Base-by-base conservation (phyloP, 2,329 filamentous ascomycete species). In the Penicillium sp. region DNA sequence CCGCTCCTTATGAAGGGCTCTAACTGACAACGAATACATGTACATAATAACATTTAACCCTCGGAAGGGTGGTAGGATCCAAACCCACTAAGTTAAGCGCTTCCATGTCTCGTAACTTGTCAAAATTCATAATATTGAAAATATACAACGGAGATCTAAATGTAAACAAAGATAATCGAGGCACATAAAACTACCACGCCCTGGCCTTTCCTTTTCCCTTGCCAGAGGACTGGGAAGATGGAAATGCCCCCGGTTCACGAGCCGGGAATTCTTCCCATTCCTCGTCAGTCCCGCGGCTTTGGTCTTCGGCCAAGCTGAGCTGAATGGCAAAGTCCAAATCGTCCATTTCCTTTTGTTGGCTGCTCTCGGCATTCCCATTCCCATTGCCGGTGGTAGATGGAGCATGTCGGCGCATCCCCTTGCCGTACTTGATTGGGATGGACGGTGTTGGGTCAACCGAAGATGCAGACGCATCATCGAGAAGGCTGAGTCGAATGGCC, bases 261-360 rank as follows among this genome's bases (percentile, higher is more conserved):
- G 54, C 52, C 5, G 68, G 69, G 13, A 68, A 71, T 29, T 70
- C 66, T n/a, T 68, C 65, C 40, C 53, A 53, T 20, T 62, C 58
- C 23, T 61, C 42, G 5, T 42, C 47, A 7, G 39, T 44, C 24
- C 56, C 66, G 39, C 72, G 68, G 61, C 78, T 79, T 61, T 78
- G 71, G 57, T 81, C 77, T 59, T 84, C 81, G 0, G 76, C 81
- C 43, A 84, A 70, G 63, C 82, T 85, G 24, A 85, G 63, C 63
- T 82, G 81, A 53, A 84, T 67, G 0, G 82, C 82, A 62, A 81
- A 81, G 52, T 84, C 80, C 28, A 86, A 61, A 64, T 85, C 82
- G 39, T 76, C 75, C 54, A 79, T 67, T 59, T 82, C 79, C 33
- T 69, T 58, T 63, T 75, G 59, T 60, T 70, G 56, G 63, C 72